These are phyloP conservation scores for Phytopythium litorale DNA, from an alignment of 352 stramenopile genomes.

Conservation along the genomic window DNA sequence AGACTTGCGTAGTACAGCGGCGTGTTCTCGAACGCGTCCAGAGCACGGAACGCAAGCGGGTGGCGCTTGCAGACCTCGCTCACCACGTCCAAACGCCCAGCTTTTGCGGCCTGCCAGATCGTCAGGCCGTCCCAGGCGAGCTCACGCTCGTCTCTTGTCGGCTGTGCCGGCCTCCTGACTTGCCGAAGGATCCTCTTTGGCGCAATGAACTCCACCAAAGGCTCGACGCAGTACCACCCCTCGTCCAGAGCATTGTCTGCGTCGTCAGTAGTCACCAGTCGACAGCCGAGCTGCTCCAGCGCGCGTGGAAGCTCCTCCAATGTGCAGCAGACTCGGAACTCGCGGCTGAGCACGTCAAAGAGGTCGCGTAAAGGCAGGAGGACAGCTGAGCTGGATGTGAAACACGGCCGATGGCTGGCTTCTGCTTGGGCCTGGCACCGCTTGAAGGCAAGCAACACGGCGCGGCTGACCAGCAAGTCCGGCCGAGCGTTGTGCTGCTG, in stretches of 20 bases:
- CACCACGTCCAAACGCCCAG: constrained; percentile 16
- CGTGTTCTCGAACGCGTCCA: constrained; percentile 31
- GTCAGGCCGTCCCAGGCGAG: constrained; percentile 15
- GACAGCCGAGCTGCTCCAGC: constrained; percentile 25
- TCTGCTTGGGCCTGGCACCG: constrained; percentile 12
- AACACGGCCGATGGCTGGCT: not conserved
- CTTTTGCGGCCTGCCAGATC: constrained; percentile 35
- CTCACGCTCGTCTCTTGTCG: constrained; percentile 2
- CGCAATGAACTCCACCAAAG: constrained; percentile 20
- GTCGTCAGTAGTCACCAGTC: constrained; percentile 10
- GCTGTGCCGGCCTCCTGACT: constrained; percentile 14
- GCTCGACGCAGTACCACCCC: constrained; percentile 21
- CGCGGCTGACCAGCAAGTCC: constrained; percentile 20
- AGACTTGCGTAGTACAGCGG: constrained; percentile 33
- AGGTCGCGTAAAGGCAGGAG: constrained; percentile 20
- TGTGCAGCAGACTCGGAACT: constrained; percentile 25
- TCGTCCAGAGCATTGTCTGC: constrained; percentile 2
- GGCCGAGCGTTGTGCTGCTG: constrained; percentile 29
- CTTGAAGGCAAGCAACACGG: constrained; percentile 23
- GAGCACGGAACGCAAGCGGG: constrained; percentile 15
- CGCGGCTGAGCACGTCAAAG: constrained; percentile 22
- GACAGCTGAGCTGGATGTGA: not conserved
- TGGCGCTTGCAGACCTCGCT: constrained; percentile 16
- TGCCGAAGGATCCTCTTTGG: constrained; percentile 20
- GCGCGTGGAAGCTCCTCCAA: constrained; percentile 24